These are phyloP conservation scores for Suillus ampliporus DNA, from an alignment of 768 basidiomycete genomes.

Conservation along the genomic window DNA sequence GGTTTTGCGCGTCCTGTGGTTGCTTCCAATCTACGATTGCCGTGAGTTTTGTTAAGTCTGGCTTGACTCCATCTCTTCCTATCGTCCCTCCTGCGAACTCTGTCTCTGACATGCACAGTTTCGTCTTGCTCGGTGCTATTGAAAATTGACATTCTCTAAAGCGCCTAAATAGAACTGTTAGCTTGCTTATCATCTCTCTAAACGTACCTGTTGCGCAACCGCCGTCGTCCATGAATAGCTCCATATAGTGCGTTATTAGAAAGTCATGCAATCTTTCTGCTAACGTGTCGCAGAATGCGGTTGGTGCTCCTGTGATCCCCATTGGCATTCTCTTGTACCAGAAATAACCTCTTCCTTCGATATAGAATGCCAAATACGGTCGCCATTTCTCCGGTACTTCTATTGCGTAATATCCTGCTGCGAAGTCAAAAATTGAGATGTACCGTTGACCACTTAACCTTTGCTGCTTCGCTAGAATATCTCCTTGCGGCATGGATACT, in stretches of 20 bases:
- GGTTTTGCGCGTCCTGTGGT: too few relatives aligned
- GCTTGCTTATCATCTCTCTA: too few relatives aligned
- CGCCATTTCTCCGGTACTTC: slow-evolving; percentile 15
- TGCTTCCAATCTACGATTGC: too few relatives aligned
- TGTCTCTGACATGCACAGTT: too few relatives aligned
- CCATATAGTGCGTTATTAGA: neutral
- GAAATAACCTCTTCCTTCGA: slow-evolving; percentile 30
- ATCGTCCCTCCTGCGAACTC: too few relatives aligned
- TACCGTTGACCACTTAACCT: slow-evolving; percentile 22
- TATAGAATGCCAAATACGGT: slow-evolving; percentile 31
- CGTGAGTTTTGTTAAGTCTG: too few relatives aligned
- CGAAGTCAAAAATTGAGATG: slow-evolving; percentile 27
- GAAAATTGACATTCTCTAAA: too few relatives aligned
- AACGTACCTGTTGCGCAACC: too few relatives aligned
- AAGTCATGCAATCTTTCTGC: slow-evolving; percentile 10
- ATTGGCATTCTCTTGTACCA: slow-evolving; percentile 27
- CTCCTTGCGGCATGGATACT: slow-evolving; percentile 28
- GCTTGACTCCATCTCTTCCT: too few relatives aligned
- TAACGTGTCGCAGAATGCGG: slow-evolving; percentile 13
- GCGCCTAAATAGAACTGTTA: too few relatives aligned
- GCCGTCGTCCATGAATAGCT: too few relatives aligned
- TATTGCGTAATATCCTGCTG: slow-evolving; percentile 30
- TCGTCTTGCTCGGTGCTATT: too few relatives aligned
- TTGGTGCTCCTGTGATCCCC: slow-evolving; percentile 31
- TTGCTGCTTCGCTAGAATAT: slow-evolving; percentile 27